Base-by-base conservation (phyloP, 768 basidiomycete species). In the Russula griseocarnosa region DNA sequence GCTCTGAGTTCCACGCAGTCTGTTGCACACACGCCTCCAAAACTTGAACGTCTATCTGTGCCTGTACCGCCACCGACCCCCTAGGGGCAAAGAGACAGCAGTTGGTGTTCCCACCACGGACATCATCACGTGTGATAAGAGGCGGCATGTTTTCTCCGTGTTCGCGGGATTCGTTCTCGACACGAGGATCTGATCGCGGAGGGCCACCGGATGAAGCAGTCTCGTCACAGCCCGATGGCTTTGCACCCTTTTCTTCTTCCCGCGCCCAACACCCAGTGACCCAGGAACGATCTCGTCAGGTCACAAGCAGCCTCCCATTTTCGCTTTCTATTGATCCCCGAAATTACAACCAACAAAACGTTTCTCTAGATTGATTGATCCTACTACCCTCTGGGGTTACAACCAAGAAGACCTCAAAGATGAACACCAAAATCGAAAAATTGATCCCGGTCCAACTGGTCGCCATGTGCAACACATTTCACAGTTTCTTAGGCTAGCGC, bases 121-220 rank as follows among this genome's bases (percentile, higher is more conserved):
- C 42, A 20, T n/a, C 20, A 44, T 44, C 20, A 44, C 42, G 42
- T 44, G 42, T 8, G 42, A 44, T 22, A n/a, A 46, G 10, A 38
- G 14, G 36, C n/a, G 20, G n/a, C 20, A 20, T 7, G 32, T 34
- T 34, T 9, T 46, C n/a, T n/a, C 3, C 8, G 5, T 3, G 8
- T n/a, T 44, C 20, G 20, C 44, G 2, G 26, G 50, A 28, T 30
- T 20, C 50, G 16, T 51, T 18, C 50, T 30, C 26, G 6, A 30
- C 50, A 51, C 28, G 50, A 51, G 50, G 50, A 51, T 28, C 28
- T 51, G 9, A 28, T 50, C 49, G 49, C 49, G 49, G 49, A 50
- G 44, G 7, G 22, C 7, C 49, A 50, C 20, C 44, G 44, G 24
- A 6, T 26, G 49, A 11, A 22, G 26, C 24, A 28, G 26, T 10